Base-by-base conservation (phyloP, 805 yeast genomes). In the Tetrapisispora pingtungensis region DNA sequence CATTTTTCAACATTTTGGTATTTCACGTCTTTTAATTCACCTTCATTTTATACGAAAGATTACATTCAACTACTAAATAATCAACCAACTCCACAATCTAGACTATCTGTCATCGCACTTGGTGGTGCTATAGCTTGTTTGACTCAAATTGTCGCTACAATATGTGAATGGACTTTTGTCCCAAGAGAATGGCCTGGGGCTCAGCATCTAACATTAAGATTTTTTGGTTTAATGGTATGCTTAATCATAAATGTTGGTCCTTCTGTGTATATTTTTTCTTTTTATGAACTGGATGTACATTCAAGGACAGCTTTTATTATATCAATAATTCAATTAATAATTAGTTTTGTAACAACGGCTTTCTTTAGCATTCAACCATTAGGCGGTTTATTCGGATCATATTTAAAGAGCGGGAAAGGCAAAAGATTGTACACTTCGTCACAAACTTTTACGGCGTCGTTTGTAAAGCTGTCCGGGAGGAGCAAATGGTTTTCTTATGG, bases 1-100 rank as follows among this genome's bases (percentile, higher is more conserved):
- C 95, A 85, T 56, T 67, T 79, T 33, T 70, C 85, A 1, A 67
- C 78, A 30, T 85, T 82, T 59, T 85, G 95, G 95, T 75, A 78
- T 46, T 85, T 78, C 56, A 81, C 88, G 0, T 59, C 80, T 36
- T 74, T 73, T 57, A 83, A 85, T 57, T 69, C 88, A 0, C 80
- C 84, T 1, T 73, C 84, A 0, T 65, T 85, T 26, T 84, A 81
- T 59, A 80, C 87, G 0, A 64, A 65, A 33, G 65, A 74, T 43
- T 83, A 81, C 55, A 66, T 67, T 41, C 77, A 75, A 33, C 57
- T 68, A 7, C 50, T 69, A 38, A 73, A 83, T 53, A 80, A 76
- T 56, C 74, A 73, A 28, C 94, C 95, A 1, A 69, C 80, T 1
- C 47, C 61, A 3, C 80, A 79, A 44, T 70, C 78, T 0, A 68